phyloP scores from a whole-genome alignment of 2,329 filamentous ascomycete genomes.

The Rutstroemia sydowiana region DNA sequence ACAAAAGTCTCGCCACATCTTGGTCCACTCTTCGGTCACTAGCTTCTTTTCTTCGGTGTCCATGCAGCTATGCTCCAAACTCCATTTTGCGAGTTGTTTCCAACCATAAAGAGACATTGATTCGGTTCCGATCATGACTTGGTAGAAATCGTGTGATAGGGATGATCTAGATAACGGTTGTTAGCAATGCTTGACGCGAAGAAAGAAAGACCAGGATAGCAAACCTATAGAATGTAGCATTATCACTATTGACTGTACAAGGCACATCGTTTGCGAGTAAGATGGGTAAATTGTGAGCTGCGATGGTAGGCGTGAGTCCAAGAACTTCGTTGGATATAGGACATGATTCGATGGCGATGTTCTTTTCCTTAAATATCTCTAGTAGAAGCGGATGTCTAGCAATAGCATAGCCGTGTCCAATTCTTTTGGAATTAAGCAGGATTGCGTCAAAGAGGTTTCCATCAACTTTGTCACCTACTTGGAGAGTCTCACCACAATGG shows the following conservation, averaged over 20 bases:
- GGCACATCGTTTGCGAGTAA: constrained; percentile 66
- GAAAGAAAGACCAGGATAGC: constrained; percentile 12
- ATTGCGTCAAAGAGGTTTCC: constrained; percentile 64
- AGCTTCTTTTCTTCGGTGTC: constrained; percentile 34
- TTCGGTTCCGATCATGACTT: constrained; percentile 61
- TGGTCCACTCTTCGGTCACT: constrained; percentile 41
- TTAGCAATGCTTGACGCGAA: constrained; percentile 9
- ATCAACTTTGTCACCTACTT: constrained; percentile 55
- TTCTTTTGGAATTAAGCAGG: constrained; percentile 57
- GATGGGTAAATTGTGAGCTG: constrained; percentile 59
- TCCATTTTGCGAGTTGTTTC: constrained; percentile 61
- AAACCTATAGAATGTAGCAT: constrained; percentile 64
- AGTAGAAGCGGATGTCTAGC: constrained; percentile 61
- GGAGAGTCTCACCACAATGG: constrained; percentile 69
- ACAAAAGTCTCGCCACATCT: constrained; percentile 53
- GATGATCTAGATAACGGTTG: constrained; percentile 45
- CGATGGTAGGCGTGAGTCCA: constrained; percentile 57
- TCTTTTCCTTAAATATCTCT: constrained; percentile 53
- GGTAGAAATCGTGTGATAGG: constrained; percentile 70
- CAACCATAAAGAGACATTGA: constrained; percentile 63
- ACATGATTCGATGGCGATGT: constrained; percentile 67
- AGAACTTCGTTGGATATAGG: constrained; percentile 73
- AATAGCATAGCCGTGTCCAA: constrained; percentile 67
- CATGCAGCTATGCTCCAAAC: constrained; percentile 53
- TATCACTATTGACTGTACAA: constrained; percentile 69